A percentile compares a stretch with the other conserved stretches of the same genome.
These are phyloP conservation scores for Myochromella boudieri DNA, from an alignment of 768 basidiomycete genomes.

Conservation along the genomic window DNA sequence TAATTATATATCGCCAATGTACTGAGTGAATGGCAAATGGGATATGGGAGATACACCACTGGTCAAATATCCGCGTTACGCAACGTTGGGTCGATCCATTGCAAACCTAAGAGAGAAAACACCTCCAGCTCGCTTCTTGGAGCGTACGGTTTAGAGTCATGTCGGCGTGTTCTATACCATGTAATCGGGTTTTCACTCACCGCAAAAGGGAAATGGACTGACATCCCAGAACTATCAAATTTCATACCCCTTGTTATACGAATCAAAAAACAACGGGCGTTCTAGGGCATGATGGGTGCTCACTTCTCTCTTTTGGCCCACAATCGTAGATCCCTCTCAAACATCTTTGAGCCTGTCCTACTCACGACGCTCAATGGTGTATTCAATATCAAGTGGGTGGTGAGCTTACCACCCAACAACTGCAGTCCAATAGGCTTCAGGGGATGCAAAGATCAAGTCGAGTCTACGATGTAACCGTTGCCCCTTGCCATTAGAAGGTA, in stretches of 20 bases:
- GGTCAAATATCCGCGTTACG: slow-evolving; percentile 68
- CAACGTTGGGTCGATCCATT: slow-evolving; percentile 68
- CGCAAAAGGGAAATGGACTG: slow-evolving; percentile 22
- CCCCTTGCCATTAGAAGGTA: slow-evolving; percentile 41
- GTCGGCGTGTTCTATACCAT: slow-evolving; percentile 51
- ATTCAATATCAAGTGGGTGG: not conserved
- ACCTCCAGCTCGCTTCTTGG: slow-evolving; percentile 71
- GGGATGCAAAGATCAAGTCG: slow-evolving; percentile 80
- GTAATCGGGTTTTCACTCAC: not conserved
- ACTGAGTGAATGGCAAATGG: not conserved
- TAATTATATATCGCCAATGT: slow-evolving; percentile 21
- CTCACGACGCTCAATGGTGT: not conserved
- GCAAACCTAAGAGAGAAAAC: slow-evolving; percentile 67
- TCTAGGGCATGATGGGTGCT: slow-evolving; percentile 5
- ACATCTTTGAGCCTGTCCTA: slow-evolving; percentile 89
- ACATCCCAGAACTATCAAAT: slow-evolving; percentile 85
- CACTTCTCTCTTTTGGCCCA: slow-evolving; percentile 71
- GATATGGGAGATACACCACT: not conserved
- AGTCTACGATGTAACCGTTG: slow-evolving; percentile 62
- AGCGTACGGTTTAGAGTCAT: slow-evolving; percentile 58
- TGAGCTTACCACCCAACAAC: slow-evolving; percentile 82
- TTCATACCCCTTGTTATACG: slow-evolving; percentile 59
- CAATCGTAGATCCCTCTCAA: slow-evolving; percentile 78
- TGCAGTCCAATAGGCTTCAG: slow-evolving; percentile 83
- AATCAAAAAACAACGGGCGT: not conserved